Evolutionary conservation across 129 eudicot species (phyloP), one percentile per base, ranked within the genome.

Genomic region (Deinandra increscens): DNA sequence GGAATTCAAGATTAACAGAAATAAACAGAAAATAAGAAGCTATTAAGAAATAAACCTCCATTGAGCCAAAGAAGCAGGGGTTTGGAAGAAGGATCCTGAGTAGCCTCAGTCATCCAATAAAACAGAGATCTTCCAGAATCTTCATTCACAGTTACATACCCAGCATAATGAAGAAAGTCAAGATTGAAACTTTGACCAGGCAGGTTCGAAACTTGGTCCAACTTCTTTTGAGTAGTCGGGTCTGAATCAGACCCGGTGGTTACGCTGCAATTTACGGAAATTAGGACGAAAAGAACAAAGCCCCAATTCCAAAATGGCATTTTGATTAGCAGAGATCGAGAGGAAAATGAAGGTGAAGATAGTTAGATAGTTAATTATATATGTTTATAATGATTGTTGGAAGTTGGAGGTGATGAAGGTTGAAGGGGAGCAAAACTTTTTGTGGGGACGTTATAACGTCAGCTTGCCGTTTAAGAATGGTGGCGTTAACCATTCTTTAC

Each of bases 61-160:
- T 86, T 88, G 71, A 88, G 95, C 96, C 98, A 88, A 59, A 92
- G 88, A 69, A 92, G 77, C 49, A 92, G 75, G 63, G 98, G 98
- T 69, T 89, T 93, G 9, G 89, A 77, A 78, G 90, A 75, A 66
- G 98, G 88, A 64, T 86, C 83, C 13, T 86, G 75, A 66, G 60
- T 77, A 68, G 98, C 95, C 38, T 92, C 98, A 43, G 83, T 83
- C 72, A 92, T 79, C 98, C 98, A 92, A 67, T 92, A 93, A 58
- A 93, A 93, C 12, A 93, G 66, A 22, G 87, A 74, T 77, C 95
- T 89, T n/a, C 92, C 95, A 68, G 82, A 75, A 13, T 86, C 79
- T 56, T 93, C 61, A 69, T 81, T 85, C 11, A 89, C 96, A 17
- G 90, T 89, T 0, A 89, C 85, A 80, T 86, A 93, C 34, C 98